Base-by-base conservation (phyloP, 1,284 basidiomycete species). In the Tilletia indica region DNA sequence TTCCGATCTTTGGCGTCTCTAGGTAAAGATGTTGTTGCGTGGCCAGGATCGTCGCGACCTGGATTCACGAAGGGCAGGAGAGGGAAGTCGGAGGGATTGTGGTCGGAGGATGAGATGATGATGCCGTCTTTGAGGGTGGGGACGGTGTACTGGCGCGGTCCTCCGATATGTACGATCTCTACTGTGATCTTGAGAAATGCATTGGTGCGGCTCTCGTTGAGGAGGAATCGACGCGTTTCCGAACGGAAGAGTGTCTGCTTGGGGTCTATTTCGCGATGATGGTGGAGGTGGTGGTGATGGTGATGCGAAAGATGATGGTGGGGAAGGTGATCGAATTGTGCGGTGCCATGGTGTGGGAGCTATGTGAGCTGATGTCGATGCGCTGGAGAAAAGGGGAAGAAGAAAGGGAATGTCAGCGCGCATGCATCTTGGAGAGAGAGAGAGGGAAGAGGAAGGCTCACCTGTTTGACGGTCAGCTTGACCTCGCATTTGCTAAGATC, bases 151-250 rank as follows among this genome's bases (percentile, higher is more conserved):
- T 86, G 78, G 5, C 86, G 85, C 74, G 89, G 87, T 0, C 90
- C 90, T 25, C 88, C 88, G 19, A 90, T 84, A 74, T 88, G 87
- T 51, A 88, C 87, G 68, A 91, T 84, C 67, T 89, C 86, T 67
- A 91, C 87, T 5, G 90, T 89, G 14, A 92, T 83, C 88, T 91
- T 78, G 36, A 93, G 87, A 1, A 90, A 90, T 0, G 92, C 91
- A 75, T 93, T 93, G 58, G 90, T 91, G 84, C 91, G 91, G 82
- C 90, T 91, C 77, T 92, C 88, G 69, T 89, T 86, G 6, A 93
- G 86, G 16, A 93, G 87, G 83, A 92, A 92, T 31, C 89, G 87
- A 19, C 92, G 87, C 2, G 89, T 89, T 38, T 92, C 88, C 34
- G 72, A 66, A 19, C 82, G 77, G 31, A 64, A 68, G 71, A 72